These are phyloP conservation scores for Fusarium sambucinum DNA, from an alignment of 2,329 filamentous ascomycete species.

Conservation along the genomic window DNA sequence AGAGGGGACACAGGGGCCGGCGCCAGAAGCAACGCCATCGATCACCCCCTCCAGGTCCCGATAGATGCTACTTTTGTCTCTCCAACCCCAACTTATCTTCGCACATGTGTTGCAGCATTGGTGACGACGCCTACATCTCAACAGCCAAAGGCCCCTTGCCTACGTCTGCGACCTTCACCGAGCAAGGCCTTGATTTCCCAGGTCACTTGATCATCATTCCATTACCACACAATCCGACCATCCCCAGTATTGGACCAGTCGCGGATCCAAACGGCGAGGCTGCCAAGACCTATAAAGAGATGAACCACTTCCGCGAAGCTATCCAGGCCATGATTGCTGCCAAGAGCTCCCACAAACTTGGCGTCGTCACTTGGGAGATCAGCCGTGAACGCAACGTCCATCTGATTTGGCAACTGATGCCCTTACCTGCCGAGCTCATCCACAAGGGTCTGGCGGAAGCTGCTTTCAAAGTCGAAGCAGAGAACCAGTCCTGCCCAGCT, in stretches of 20 bases:
- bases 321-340: constrained; percentile 83
- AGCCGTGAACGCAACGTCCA: constrained; percentile 85
- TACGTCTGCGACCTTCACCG: constrained; percentile 73
- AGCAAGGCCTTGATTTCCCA: constrained; percentile 77
- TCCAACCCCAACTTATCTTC: constrained; percentile 85
- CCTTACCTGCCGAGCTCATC: constrained; percentile 76
- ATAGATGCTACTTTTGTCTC: constrained; percentile 94
- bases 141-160: constrained; percentile 92
- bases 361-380: constrained; percentile 93
- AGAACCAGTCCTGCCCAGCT: constrained; percentile 72
- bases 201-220: constrained; percentile 93
- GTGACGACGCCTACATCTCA: constrained; percentile 87
- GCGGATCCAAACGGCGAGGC: constrained; percentile 65
- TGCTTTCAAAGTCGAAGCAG: constrained; percentile 88
- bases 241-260: constrained; percentile 72
- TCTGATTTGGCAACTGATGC: constrained; percentile 92
- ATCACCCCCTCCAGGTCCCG: constrained; percentile 75
- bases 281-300: constrained; percentile 77
- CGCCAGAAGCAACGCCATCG: constrained; percentile 60
- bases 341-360: constrained; percentile 70
- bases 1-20: constrained; percentile 58
- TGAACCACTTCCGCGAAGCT: constrained; percentile 81
- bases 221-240: constrained; percentile 81
- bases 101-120: constrained; percentile 92
- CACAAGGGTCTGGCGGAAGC: constrained; percentile 82